Base-by-base conservation (phyloP, 345 rosid species). In the Hibiscus mutabilis region DNA sequence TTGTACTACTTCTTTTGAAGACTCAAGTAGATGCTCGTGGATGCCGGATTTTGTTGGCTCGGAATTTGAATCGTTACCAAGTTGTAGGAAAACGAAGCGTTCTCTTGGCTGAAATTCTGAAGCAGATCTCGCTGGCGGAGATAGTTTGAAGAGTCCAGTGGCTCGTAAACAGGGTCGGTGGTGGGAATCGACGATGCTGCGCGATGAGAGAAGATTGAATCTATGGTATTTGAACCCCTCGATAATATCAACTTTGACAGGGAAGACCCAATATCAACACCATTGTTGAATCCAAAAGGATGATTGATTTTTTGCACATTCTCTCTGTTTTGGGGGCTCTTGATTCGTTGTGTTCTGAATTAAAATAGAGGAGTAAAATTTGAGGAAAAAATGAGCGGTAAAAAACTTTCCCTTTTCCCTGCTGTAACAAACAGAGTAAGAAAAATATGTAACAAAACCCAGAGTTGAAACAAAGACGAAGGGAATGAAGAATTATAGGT, bases 161-260 rank as follows among this genome's bases (percentile, higher is more conserved):
- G 60, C 60, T 22, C 60, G 60, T 56, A 56, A 56, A 56, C n/a
- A n/a, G n/a, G n/a, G n/a, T n/a, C n/a, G n/a, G n/a, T n/a, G n/a
- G n/a, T 57, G 7, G 60, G 22, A 5, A 31, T 22, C 4, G 60
- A 57, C 4, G 60, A 57, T 24, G 60, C 31, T 57, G 60, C 15
- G 33, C 60, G 24, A 22, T 11, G 60, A 22, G 60, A 57, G 60
- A 57, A 57, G 31, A 57, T 57, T 57, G 60, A 57, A 57, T 57
- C 98, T 14, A 94, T 70, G 42, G 97, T 79, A 86, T 81, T 91
- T 78, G 82, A 79, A 42, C 96, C 95, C 44, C 95, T 90, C 2
- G 83, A 77, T 76, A 94, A 49, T 76, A 94, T 87, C 71, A 94
- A 84, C 42, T 87, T 84, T 6, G 97, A 94, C 9, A 94, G 82